These are phyloP conservation scores for Themeda triandra DNA, from an alignment of 176 grass and related monocot species.

Conservation along the genomic window DNA sequence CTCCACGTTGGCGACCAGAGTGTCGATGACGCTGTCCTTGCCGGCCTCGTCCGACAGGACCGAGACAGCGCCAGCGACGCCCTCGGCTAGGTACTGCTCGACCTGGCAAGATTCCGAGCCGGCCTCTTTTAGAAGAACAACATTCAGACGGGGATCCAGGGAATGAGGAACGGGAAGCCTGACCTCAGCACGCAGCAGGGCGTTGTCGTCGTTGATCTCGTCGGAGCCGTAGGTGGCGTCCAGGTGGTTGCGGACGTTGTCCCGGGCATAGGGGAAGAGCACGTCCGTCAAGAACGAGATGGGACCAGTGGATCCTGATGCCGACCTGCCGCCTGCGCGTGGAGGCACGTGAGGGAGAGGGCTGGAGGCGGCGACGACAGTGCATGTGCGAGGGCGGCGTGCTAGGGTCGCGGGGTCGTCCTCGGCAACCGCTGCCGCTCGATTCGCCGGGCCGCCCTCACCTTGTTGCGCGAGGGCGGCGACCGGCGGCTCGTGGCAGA, in stretches of 20 bases:
- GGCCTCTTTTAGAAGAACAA: background rate
- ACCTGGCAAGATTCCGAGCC: constrained; percentile 23
- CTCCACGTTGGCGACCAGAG: constrained; percentile 64
- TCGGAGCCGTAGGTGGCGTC: constrained; percentile 50
- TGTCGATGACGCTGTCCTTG: constrained; percentile 46
- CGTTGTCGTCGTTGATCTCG: constrained; percentile 63
- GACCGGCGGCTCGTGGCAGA: too few relatives aligned
- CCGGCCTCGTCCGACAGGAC: constrained; percentile 49
- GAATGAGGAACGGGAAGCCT: background rate
- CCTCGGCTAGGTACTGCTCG: constrained; percentile 58
- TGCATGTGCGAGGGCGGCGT: too few relatives aligned
- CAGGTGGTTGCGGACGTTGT: constrained; percentile 74
- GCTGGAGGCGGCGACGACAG: too few relatives aligned
- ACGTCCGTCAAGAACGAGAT: constrained; percentile 84
- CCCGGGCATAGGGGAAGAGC: constrained; percentile 88
- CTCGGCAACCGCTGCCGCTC: too few relatives aligned
- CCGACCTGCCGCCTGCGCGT: too few relatives aligned
- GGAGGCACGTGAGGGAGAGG: too few relatives aligned
- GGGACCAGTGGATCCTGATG: constrained; percentile 81
- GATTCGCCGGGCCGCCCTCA: too few relatives aligned
- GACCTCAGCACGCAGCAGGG: constrained; percentile 62
- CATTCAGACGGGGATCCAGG: too few relatives aligned
- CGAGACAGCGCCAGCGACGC: constrained; percentile 42
- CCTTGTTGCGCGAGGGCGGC: too few relatives aligned
- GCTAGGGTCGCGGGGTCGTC: too few relatives aligned